Evolutionary conservation across 345 rosid genomes (phyloP).

Genomic region (Gossypium mustelinum): DNA sequence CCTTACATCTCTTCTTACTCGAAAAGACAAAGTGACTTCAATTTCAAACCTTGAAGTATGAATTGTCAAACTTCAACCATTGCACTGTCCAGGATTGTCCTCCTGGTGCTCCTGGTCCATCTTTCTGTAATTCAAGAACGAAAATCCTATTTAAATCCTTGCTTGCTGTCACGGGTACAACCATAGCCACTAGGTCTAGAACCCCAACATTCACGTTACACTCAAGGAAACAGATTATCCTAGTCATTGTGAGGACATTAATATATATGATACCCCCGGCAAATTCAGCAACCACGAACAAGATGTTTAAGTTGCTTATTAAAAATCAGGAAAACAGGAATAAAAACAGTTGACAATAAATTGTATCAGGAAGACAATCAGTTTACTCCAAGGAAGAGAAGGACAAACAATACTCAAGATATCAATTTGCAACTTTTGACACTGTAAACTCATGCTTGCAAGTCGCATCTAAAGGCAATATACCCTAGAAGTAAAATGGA

Average conservation of each 20-base stretch:
- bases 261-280: background rate
- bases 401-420: background rate
- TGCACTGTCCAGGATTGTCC: slow-evolving; percentile 96
- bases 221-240: slow-evolving; percentile 1
- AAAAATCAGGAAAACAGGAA: background rate
- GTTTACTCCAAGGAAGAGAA: background rate
- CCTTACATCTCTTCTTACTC: slow-evolving; percentile 1
- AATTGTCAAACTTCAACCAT: slow-evolving; percentile 95
- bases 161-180: background rate
- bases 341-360: background rate
- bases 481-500: background rate
- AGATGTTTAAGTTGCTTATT: background rate
- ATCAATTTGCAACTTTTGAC: background rate
- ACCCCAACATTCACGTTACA: background rate
- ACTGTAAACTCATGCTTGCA: background rate
- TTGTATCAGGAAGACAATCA: background rate
- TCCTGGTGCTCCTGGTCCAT: slow-evolving; percentile 95
- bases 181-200: background rate
- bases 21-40: slow-evolving; percentile 11
- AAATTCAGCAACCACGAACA: background rate
- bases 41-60: slow-evolving; percentile 83
- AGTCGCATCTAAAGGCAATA: background rate
- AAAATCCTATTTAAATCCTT: slow-evolving; percentile 18
- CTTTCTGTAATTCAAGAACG: slow-evolving; percentile 50
- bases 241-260: slow-evolving; percentile 8